A percentile compares a stretch with the other conserved stretches of the same genome.
phyloP scores from a whole-genome alignment of 306 rosid genomes.

The Fragaria nilgerrensis region DNA sequence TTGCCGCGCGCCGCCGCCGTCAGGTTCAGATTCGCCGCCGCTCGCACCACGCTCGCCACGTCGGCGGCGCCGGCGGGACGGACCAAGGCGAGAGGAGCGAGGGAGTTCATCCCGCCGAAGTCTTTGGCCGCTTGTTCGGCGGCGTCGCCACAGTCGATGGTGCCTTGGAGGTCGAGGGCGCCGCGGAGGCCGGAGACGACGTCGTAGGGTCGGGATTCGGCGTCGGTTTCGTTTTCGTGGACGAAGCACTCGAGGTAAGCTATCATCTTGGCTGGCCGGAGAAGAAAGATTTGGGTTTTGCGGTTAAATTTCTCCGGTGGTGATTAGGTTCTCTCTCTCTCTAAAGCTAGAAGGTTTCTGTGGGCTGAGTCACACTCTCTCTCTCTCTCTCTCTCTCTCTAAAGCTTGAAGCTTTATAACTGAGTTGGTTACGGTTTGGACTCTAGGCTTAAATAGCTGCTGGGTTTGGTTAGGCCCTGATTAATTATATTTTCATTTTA shows the following conservation, averaged over 20 bases:
- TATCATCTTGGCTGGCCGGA: slow-evolving; percentile 48
- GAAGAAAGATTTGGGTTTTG: background rate
- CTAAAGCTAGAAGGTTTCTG: background rate
- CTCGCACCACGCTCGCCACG: slow-evolving; percentile 44
- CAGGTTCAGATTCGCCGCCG: slow-evolving; percentile 48
- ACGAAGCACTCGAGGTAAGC: slow-evolving; percentile 71
- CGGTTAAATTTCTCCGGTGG: slow-evolving; percentile 17
- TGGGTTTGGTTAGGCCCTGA: background rate
- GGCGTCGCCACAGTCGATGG: slow-evolving; percentile 32
- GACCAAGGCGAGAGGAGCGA: slow-evolving; percentile 53
- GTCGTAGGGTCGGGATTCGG: slow-evolving; percentile 49
- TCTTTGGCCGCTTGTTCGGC: slow-evolving; percentile 49
- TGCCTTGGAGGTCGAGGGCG: slow-evolving; percentile 43
- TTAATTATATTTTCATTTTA: background rate
- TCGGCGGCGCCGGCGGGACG: slow-evolving; percentile 43
- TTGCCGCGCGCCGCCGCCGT: slow-evolving; percentile 94
- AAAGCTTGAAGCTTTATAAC: background rate
- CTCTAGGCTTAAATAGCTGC: slow-evolving; percentile 37
- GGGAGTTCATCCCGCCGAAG: slow-evolving; percentile 73
- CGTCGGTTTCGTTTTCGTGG: slow-evolving; percentile 68
- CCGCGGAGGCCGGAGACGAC: slow-evolving; percentile 37
- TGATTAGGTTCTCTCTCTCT: background rate
- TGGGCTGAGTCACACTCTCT: background rate
- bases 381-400: background rate
- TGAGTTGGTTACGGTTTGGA: slow-evolving; percentile 8